Evolutionary conservation across 116 monocot species (phyloP).

Genomic region (Phalaenopsis hybrid): DNA sequence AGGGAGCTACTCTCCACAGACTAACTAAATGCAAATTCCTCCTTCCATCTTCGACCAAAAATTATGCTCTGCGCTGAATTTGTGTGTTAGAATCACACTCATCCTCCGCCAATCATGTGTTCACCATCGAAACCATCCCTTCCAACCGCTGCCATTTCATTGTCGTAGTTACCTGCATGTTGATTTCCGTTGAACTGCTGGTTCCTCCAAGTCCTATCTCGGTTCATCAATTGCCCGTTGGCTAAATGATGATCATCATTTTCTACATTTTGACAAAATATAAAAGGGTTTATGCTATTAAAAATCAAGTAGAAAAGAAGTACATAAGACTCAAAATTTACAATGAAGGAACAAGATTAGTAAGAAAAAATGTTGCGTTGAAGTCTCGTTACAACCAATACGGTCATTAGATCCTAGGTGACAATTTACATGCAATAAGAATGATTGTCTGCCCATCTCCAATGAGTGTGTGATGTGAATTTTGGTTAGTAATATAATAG

Average conservation of each 20-base stretch:
- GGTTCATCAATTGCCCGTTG: constrained; percentile 44
- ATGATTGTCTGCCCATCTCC: not conserved
- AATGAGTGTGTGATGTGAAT: not conserved
- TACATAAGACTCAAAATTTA: not conserved
- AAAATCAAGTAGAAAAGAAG: not conserved
- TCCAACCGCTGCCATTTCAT: constrained; percentile 23
- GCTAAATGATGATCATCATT: constrained; percentile 35
- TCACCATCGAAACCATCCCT: constrained; percentile 13
- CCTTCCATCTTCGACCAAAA: no score
- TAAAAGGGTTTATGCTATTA: not conserved
- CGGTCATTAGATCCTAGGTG: no score
- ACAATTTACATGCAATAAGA: not conserved
- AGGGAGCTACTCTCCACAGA: no score
- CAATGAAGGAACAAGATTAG: not conserved
- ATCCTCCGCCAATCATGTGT: constrained; percentile 19
- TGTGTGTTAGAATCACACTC: no score
- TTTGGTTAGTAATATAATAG: not conserved
- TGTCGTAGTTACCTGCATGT: constrained; percentile 17
- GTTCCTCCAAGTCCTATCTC: constrained; percentile 38
- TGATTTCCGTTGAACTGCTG: constrained; percentile 20
- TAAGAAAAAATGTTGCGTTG: not conserved
- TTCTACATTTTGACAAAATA: constrained; percentile 20
- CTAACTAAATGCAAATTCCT: no score
- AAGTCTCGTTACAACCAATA: no score
- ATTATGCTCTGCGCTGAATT: no score